Conservation (phyloP, 129 eudicot genomes). For the Lactuca saligna region DNA sequence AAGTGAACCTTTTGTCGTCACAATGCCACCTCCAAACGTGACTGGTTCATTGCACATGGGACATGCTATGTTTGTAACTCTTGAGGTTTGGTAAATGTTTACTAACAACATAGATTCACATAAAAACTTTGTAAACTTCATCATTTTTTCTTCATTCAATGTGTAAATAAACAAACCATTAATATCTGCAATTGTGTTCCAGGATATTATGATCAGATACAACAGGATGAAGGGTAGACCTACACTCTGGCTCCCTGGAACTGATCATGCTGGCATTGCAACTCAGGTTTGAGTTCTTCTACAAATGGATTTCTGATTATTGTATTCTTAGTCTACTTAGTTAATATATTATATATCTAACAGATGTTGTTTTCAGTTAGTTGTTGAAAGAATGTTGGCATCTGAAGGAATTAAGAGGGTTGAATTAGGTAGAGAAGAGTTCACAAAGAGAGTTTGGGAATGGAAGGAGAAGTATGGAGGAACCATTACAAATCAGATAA, state of each 20-base stretch:
- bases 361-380: slow-evolving; percentile 58
- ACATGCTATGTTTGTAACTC: slow-evolving; percentile 99
- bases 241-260: slow-evolving; percentile 98
- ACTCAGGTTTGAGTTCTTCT: slow-evolving; percentile 66
- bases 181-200: slow-evolving; percentile 22
- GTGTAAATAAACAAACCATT: slow-evolving; percentile 5
- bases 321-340: slow-evolving; percentile 14
- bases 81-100: slow-evolving; percentile 64
- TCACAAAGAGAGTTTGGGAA: slow-evolving; percentile 89
- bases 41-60: slow-evolving; percentile 99
- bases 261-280: slow-evolving; percentile 99
- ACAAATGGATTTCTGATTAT: background rate
- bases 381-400: slow-evolving; percentile 93
- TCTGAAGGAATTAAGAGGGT: slow-evolving; percentile 88
- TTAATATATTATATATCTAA: background rate
- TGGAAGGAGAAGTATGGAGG: slow-evolving; percentile 99
- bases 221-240: slow-evolving; percentile 93
- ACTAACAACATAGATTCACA: too few relatives aligned
- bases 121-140: background rate
- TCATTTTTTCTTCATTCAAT: background rate
- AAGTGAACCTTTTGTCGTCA: slow-evolving; percentile 73
- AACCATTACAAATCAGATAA: slow-evolving; percentile 87
- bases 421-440: slow-evolving; percentile 96
- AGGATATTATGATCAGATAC: slow-evolving; percentile 98
- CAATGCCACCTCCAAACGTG: slow-evolving; percentile 99